Conservation (phyloP, 2,329 filamentous ascomycete genomes). For the Uncinocarpus reesii region DNA sequence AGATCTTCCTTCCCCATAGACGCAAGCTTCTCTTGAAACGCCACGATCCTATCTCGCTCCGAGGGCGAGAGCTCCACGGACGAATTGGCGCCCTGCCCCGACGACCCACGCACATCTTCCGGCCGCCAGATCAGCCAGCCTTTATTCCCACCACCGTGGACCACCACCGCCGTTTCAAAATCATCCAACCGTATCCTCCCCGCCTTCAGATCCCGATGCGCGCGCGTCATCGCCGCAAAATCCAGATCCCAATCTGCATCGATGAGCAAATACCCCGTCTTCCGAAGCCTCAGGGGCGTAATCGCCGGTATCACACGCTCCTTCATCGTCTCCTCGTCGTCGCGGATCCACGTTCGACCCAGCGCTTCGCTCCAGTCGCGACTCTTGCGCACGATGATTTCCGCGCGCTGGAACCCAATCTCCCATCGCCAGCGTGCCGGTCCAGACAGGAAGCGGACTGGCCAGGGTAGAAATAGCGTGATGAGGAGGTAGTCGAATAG, state of each 20-base stretch:
- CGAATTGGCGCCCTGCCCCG: slow-evolving; percentile 14
- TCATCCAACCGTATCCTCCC: slow-evolving; percentile 47
- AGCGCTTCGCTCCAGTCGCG: slow-evolving; percentile 51
- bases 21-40: slow-evolving; percentile 65
- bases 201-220: slow-evolving; percentile 57
- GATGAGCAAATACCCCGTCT: slow-evolving; percentile 82
- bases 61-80: slow-evolving; percentile 36
- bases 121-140: slow-evolving; percentile 59
- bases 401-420: slow-evolving; percentile 65
- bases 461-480: slow-evolving; percentile 62
- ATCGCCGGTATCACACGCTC: slow-evolving; percentile 58
- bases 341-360: slow-evolving; percentile 26
- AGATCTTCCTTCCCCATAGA: slow-evolving; percentile 73
- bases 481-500: slow-evolving; percentile 62
- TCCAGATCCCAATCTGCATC: slow-evolving; percentile 80
- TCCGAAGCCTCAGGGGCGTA: slow-evolving; percentile 55
- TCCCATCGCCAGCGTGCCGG: slow-evolving; percentile 63
- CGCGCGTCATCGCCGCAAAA: slow-evolving; percentile 67
- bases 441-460: slow-evolving; percentile 58
- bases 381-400: slow-evolving; percentile 72
- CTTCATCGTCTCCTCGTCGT: slow-evolving; percentile 46
- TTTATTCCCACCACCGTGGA: slow-evolving; percentile 52
- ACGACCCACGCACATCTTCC: slow-evolving; percentile 40
- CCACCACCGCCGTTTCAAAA: slow-evolving; percentile 59
- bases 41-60: slow-evolving; percentile 57